Evolutionary conservation across 306 rosid genomes (phyloP).

Genomic region (Erythrophleum fordii): DNA sequence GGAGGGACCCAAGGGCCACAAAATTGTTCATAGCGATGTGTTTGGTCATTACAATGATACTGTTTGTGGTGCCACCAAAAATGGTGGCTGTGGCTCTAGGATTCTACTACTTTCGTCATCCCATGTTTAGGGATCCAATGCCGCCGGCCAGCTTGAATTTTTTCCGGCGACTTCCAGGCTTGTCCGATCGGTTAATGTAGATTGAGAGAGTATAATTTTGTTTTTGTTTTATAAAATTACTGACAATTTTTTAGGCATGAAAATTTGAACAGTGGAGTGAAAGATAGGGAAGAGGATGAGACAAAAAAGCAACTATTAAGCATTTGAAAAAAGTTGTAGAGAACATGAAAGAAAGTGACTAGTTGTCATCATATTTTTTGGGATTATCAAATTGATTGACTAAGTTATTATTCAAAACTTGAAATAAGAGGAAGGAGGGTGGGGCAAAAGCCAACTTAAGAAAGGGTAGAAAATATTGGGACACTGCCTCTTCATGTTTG

Average conservation of each 20-base stretch:
- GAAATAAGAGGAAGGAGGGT: constrained; percentile 57
- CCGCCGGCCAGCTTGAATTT: constrained; percentile 56
- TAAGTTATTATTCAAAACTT: constrained; percentile 44
- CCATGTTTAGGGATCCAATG: constrained; percentile 60
- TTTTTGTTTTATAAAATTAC: background rate
- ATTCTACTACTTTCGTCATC: constrained; percentile 65
- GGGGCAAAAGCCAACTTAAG: constrained; percentile 18
- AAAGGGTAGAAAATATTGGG: constrained; percentile 46
- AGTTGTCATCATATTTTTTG: constrained; percentile 58
- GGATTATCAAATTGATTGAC: constrained; percentile 51
- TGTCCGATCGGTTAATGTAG: constrained; percentile 89
- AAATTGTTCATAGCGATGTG: constrained; percentile 61
- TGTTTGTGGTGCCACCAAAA: constrained; percentile 52
- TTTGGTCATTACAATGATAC: constrained; percentile 38
- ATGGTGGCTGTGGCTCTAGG: constrained; percentile 91
- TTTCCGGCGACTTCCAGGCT: constrained; percentile 78
- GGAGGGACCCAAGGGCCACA: constrained; percentile 97
- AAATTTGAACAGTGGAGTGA: constrained; percentile 21
- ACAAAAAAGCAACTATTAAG: constrained; percentile 28
- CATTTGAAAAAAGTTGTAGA: constrained; percentile 54
- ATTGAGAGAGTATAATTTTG: constrained; percentile 21
- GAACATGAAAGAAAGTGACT: constrained; percentile 44
- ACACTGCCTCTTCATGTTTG: constrained; percentile 44
- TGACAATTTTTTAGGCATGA: constrained; percentile 40
- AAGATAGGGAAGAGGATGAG: constrained; percentile 20